Base-by-base conservation (phyloP, 495 filamentous ascomycete species). In the Gamarada debralockiae region DNA sequence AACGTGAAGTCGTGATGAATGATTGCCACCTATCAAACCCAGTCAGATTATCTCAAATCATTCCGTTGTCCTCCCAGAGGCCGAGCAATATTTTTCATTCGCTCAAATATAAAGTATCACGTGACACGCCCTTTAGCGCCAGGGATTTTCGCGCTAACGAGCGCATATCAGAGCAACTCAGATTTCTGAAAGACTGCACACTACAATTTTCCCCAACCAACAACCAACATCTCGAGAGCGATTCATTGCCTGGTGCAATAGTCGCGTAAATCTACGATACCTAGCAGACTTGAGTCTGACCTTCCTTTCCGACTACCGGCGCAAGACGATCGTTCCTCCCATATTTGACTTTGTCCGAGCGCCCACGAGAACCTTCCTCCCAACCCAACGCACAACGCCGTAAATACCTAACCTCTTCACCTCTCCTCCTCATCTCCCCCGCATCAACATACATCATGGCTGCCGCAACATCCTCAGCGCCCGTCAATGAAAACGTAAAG, bases 361-460 rank as follows among this genome's bases (percentile, higher is more conserved):
- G n/a, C n/a, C 9, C 2, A n/a, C 37, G 17, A 40, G 37, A 15
- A 40, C 37, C n/a, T 21, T 21, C 8, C 37, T 40, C 37, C 13
- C 20, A 9, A 40, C 37, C 27, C 10, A 29, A 29, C 27, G 27
- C 27, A 4, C 10, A 47, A 47, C 27, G 24, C 25, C 27, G 33
- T 47, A n/a, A 17, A 4, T 42, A 17, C 25, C 24, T 22, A 1
- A 54, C n/a, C 29, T 33, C 18, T 29, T 29, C 27, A 29, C 27
- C 27, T 29, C 31, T 40, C 33, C 10, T 7, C 13, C 20, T 10
- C 31, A 6, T 20, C 12, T 13, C 4, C 44, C 17, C 22, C 43
- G n/a, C 55, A 46, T 18, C 14, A 22, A 21, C 41, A 21, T 33
- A 27, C 22, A 42, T 36, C 65, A 73, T 65, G 39, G 76, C 77